Evolutionary conservation across 225 moss, liverwort and hornwort species (phyloP).

Genomic region (Lunularia cruciata): DNA sequence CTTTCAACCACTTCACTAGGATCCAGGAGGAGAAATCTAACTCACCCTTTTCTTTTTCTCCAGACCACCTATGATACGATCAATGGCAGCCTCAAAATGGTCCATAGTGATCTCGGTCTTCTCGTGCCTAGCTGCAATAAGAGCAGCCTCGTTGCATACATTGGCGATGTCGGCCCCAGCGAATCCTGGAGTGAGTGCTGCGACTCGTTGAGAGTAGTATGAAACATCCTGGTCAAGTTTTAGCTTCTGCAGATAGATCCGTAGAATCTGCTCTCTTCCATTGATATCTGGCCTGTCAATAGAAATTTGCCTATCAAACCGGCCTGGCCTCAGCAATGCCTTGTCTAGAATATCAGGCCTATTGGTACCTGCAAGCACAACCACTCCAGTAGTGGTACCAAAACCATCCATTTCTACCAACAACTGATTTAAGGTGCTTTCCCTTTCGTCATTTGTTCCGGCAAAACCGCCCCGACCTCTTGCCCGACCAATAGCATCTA

Average conservation of each 20-base stretch:
- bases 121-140: slow-evolving; percentile 89
- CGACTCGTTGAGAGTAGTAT: slow-evolving; percentile 93
- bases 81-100: slow-evolving; percentile 96
- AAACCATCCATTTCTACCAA: slow-evolving; percentile 99
- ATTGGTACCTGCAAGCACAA: slow-evolving; percentile 96
- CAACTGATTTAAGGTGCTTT: slow-evolving; percentile 96
- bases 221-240: slow-evolving; percentile 86
- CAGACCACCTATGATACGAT: slow-evolving; percentile 93
- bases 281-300: slow-evolving; percentile 97
- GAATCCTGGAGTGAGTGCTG: slow-evolving; percentile 95
- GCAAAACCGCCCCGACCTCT: slow-evolving; percentile 99
- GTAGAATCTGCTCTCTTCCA: slow-evolving; percentile 95
- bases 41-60: slow-evolving; percentile 93
- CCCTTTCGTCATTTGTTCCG: slow-evolving; percentile 97
- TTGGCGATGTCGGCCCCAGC: slow-evolving; percentile 99
- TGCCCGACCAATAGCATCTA: slow-evolving; percentile 98
- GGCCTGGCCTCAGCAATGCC: slow-evolving; percentile 90
- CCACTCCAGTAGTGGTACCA: slow-evolving; percentile 95
- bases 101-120: slow-evolving; percentile 84
- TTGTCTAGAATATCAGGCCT: slow-evolving; percentile 98
- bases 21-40: too few species aligned
- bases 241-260: slow-evolving; percentile 86
- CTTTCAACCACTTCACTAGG: neutral
- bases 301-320: slow-evolving; percentile 92
- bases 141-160: slow-evolving; percentile 96